These are phyloP conservation scores for Peniophora sp. DNA, from an alignment of 1,284 basidiomycete species.

Conservation along the genomic window DNA sequence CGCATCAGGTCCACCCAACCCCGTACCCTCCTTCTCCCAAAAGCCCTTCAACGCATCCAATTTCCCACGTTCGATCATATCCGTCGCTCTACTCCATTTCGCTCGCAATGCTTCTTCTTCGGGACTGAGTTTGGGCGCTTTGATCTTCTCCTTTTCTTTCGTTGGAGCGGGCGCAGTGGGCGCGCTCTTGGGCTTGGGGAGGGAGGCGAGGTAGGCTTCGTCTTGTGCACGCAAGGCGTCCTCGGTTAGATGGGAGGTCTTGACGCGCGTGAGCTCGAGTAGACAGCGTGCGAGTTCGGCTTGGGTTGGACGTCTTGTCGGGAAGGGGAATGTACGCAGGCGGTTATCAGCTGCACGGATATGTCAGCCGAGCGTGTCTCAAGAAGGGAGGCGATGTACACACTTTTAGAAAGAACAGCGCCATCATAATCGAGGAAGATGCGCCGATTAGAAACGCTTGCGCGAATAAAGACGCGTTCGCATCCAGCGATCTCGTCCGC, in stretches of 20 bases:
- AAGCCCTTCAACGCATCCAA: slow-evolving; percentile 77
- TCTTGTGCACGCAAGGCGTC: slow-evolving; percentile 81
- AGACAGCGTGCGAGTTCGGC: slow-evolving; percentile 87
- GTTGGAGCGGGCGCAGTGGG: slow-evolving; percentile 24
- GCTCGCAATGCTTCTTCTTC: slow-evolving; percentile 75
- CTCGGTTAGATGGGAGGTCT: slow-evolving; percentile 81
- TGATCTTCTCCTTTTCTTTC: slow-evolving; percentile 33
- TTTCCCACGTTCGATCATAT: slow-evolving; percentile 85
- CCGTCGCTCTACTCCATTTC: slow-evolving; percentile 73
- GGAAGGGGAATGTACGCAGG: slow-evolving; percentile 87
- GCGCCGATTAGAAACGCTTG: slow-evolving; percentile 76
- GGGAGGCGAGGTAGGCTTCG: slow-evolving; percentile 78
- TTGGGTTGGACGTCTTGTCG: slow-evolving; percentile 90
- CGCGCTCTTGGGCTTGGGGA: slow-evolving; percentile 65
- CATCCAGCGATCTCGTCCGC: slow-evolving; percentile 73
- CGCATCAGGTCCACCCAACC: slow-evolving; percentile 52
- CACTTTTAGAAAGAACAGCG: slow-evolving; percentile 49
- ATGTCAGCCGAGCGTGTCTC: neutral
- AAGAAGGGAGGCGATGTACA: neutral
- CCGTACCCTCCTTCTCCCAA: slow-evolving; percentile 67
- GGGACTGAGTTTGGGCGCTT: slow-evolving; percentile 55
- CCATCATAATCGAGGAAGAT: slow-evolving; percentile 87
- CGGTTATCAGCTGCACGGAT: slow-evolving; percentile 52
- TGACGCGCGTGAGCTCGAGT: slow-evolving; percentile 80
- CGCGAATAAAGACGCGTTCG: slow-evolving; percentile 86